Base-by-base conservation (phyloP, 2,329 filamentous ascomycete species). In the Ceratocystiopsis minuta region DNA sequence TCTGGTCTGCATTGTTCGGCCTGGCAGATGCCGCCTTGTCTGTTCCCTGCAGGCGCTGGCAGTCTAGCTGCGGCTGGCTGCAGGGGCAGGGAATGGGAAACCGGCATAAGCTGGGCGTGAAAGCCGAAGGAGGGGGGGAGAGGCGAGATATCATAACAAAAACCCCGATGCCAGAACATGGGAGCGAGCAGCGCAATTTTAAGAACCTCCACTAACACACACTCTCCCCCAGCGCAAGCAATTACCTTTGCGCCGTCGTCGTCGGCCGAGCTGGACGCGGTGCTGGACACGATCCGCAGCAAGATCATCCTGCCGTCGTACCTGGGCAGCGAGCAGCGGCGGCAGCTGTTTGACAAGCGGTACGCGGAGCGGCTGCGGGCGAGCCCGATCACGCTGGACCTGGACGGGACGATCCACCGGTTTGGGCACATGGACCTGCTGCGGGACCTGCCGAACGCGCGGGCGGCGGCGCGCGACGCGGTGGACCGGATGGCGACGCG, bases 261-360 rank as follows among this genome's bases (percentile, higher is more conserved):
- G 14, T 67, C 68, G 36, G 48, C 61, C 17, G 60, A 71, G 43
- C 65, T 81, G 45, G 67, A 78, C 54, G 44, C 55, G 13, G 52
- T 66, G 31, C 67, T 81, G 46, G 54, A 57, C 35, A 56, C 52
- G 17, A 65, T 80, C 53, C 72, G 75, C 48, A 58, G 65, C 37
- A 68, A 69, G 49, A 65, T 77, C 55, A 69, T 80, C 54, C 58
- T 80, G 36, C 75, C 75, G n/a, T 58, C 65, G 31, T 70, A 75
- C 53, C 68, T 82, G 24, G 62, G 66, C 17, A 44, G 54, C 24
- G 56, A 59, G 40, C 68, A 79, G 57, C 67, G 63, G 50, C 61
- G 67, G 49, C 62, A 69, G 45, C 57, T 80, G 50, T 68, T 65
- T 58, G 59, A 62, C 45, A 48, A 53, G 14, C 64, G 62, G 46